Base-by-base conservation (phyloP, 257 asterid species). In the Jacaranda mimosifolia region DNA sequence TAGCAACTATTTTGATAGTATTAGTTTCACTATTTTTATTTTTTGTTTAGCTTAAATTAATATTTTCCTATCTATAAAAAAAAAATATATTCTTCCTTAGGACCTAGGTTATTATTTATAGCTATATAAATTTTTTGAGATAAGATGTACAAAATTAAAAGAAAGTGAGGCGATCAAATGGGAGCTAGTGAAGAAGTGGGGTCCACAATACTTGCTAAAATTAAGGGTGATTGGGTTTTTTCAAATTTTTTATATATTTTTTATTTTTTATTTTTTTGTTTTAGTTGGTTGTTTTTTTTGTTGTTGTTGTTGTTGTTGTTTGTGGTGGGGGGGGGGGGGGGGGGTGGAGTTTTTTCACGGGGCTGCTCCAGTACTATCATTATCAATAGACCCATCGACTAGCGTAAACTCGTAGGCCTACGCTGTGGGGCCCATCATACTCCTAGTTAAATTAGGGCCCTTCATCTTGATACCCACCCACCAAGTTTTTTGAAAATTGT, bases 341-440 rank as follows among this genome's bases (percentile, higher is more conserved):
- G 53, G 79, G 72, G 74, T 13, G 39, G 69, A 45, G 77, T 64
- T n/a, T n/a, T n/a, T n/a, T 81, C 88, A 84, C 85, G 83, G 32
- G 84, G 60, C 84, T 81, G 66, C n/a, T 75, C 32, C 79, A 63
- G 11, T 45, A 26, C 59, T 42, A 64, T 74, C 81, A 73, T 68
- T 60, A 48, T 64, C 79, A 38, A 21, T 40, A 36, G 19, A 21
- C 57, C 48, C 65, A 56, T 59, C 68, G 74, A 45, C 55, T 26
- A 18, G 6, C 73, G 74, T 53, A 52, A 48, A 57, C 74, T 36
- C 76, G 55, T 67, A 65, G 42, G 73, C 57, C 73, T 40, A 39
- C 19, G 15, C 11, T 14, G 38, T 77, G 76, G 81, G 80, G 21
- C 70, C 81, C 75, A 68, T 7, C 13, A n/a, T 3, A 49, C 79